Evolutionary conservation across 2,329 filamentous ascomycete species (phyloP), one percentile per base, ranked within the genome.

Genomic region (Sarocladium brachiariae): DNA sequence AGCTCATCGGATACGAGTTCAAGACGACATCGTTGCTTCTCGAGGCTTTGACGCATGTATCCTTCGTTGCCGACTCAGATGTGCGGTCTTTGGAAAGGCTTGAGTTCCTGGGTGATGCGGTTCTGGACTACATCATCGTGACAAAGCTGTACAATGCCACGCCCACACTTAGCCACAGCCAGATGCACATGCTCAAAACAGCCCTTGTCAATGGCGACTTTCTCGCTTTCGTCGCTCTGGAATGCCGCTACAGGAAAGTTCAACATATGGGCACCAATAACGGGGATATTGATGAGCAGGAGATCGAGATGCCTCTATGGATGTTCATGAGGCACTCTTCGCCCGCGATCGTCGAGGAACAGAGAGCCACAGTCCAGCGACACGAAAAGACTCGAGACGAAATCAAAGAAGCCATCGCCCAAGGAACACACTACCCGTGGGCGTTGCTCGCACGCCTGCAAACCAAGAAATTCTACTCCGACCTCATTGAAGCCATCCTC

Each of bases 71-170:
- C 4, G 71, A 72, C 2, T 73, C 67, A 19, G 52, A 55, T 2
- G 54, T 56, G 13, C 58, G 61, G 41, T 68, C 69, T 0, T 75
- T 81, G 11, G 87, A 96, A 57, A 80, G 90, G 0, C 76, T 96
- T 1, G 92, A 96, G 61, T 96, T 93, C 59, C 70, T 96, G 0
- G 92, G 92, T 1, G 92, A 97, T 58, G 80, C 89, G 0, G 73
- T 96, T 2, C 78, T 97, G 0, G 92, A 97, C 65, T 78, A 83
- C 57, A 71, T 96, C 51, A 71, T 96, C 46, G 81, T 88, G 7
- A 71, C 69, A 0, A 73, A 69, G n/a, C 68, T 92, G 5, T 86
- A 80, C 63, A 59, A 62, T 2, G 56, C 64, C 11, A 56, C 62
- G 2, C 67, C 69, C 0, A 68, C 74, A 2, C 61, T 81, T 1